Evolutionary conservation across 2,329 filamentous ascomycete species (phyloP), one percentile per base, ranked within the genome.

Genomic region (Aspergillus ibericus): DNA sequence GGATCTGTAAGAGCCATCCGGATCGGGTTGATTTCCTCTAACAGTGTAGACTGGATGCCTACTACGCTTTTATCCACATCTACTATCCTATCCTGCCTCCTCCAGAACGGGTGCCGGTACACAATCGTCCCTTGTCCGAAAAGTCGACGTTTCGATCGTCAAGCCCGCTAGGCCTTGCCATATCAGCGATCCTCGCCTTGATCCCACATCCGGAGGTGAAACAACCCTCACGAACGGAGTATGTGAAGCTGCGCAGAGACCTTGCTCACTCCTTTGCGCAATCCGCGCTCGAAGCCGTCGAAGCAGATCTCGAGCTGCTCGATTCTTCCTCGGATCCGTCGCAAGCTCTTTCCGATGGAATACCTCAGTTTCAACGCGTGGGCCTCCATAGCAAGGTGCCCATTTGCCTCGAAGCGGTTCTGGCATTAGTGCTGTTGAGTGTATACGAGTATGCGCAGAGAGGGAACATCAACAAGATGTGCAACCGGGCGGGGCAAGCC

Each of bases 1-100:
- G 29, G 67, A 75, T 25, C 76, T 81, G 78, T 80, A 65, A 69
- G 75, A 18, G 4, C 16, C 9, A 18, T 64, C 16, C 22, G 7
- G 50, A 15, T 27, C 16, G 2, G 16, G 16, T 15, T 16, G 13
- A 25, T 15, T 3, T 34, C 16, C 18, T 42, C 48, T 63, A 16
- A 53, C 12, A 32, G 27, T 34, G 27, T 44, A 72, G 70, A 51
- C 51, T 71, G 35, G 64, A 70, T 36, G 70, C 68, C 2, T 72
- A 72, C 35, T 72, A 72, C 46, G 65, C 67, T 36, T 72, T 68
- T 54, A 67, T 72, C 49, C 70, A 72, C 38, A 58, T 63, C 2
- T 72, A 66, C 42, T 69, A 68, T 53, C 70, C 70, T 5, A 63
- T 72, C 6, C 53, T 72, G 8, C 70, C 70, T 5, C 68, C 68